phyloP scores from a whole-genome alignment of 1,284 basidiomycete genomes.

The Megacollybia platyphylla region DNA sequence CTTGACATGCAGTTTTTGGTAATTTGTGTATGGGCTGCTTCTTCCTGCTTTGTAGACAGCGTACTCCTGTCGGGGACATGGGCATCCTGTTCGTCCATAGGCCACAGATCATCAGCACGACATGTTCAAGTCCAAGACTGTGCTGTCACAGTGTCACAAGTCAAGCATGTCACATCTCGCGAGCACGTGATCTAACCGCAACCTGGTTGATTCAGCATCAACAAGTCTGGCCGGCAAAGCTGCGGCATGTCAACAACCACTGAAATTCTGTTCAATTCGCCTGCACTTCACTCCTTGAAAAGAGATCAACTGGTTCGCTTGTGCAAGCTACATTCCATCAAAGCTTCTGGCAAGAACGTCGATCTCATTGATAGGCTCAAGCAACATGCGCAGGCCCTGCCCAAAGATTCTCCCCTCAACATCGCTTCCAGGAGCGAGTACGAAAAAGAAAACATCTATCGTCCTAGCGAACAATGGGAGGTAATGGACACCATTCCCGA shows the following conservation, averaged over 20 bases:
- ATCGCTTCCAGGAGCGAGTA: slow-evolving; percentile 34
- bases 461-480: slow-evolving; percentile 67
- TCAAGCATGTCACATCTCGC: not conserved
- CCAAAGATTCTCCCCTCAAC: slow-evolving; percentile 36
- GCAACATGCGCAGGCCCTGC: slow-evolving; percentile 46
- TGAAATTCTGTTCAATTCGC: slow-evolving; percentile 69
- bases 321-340: slow-evolving; percentile 68
- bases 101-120: too few species aligned
- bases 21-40: too few species aligned
- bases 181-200: not conserved
- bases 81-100: too few species aligned
- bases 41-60: too few species aligned
- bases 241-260: slow-evolving; percentile 53
- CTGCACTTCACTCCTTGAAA: slow-evolving; percentile 66
- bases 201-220: too few species aligned
- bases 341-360: slow-evolving; percentile 63
- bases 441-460: slow-evolving; percentile 12
- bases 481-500: slow-evolving; percentile 60
- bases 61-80: too few species aligned
- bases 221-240: too few species aligned
- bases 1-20: too few species aligned
- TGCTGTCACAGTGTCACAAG: not conserved
- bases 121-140: too few species aligned
- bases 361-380: slow-evolving; percentile 59
- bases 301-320: slow-evolving; percentile 61